Base-by-base conservation (phyloP, 352 stramenopile genomes). In the Globisporangium cederbergense region DNA sequence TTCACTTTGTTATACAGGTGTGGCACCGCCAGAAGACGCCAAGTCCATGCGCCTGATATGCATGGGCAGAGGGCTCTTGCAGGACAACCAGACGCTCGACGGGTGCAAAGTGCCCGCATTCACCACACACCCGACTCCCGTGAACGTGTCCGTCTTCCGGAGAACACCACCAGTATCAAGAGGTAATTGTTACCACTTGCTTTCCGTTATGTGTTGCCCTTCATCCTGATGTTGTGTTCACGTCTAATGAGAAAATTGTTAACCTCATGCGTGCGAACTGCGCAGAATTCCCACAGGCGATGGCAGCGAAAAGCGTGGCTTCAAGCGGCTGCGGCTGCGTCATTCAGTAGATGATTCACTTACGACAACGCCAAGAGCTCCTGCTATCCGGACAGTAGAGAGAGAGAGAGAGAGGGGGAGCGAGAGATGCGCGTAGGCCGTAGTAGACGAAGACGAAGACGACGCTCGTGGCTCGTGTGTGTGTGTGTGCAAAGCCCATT, bases 41-140 rank as follows among this genome's bases (percentile, higher is more conserved):
- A 90, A 85, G 65, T 77, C 77, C 64, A 75, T 98, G 55, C 77
- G 95, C 0, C 77, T 98, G 36, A 97, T 98, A 67, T 98, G 95
- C 65, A 98, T 98, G 95, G 95, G 95, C 7, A 90, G 96, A 55
- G 94, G 93, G 16, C 87, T 98, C 64, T 72, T 98, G 42, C 90
- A 96, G 68, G 92, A 98, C 64, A 64, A 85, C 22, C 83, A 95
- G 68, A 97, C 90, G 49, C 78, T 98, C 22, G 75, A 84, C 52
- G 71, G 78, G 22, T 86, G 79, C 63, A 81, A 92, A 58, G 77
- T 98, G 2, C 95, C 95, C 11, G 76, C 85, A n/a, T 98, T 98
- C 71, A 81, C 93, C 54, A 98, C 91, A 45, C 93, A 98, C 66
- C 88, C 95, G 51, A 98, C 95, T 72, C 95, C 95, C n/a, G 83